Evolutionary conservation across 2,329 filamentous ascomycete species (phyloP).

Genomic region (Cytospora mali): DNA sequence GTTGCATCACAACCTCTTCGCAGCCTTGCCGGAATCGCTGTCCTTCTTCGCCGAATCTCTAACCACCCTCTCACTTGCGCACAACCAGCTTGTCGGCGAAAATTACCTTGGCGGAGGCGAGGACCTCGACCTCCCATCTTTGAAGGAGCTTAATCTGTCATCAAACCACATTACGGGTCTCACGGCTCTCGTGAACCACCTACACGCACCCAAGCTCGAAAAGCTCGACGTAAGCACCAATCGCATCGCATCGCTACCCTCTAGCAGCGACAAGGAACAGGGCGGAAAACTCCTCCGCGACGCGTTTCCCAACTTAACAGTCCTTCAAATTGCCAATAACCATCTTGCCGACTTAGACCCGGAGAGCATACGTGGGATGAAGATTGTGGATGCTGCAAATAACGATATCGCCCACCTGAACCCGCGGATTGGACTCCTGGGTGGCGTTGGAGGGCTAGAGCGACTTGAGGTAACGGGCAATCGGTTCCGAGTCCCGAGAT

Average conservation of each 20-base stretch:
- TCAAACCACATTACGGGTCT: constrained; percentile 75
- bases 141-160: constrained; percentile 77
- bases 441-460: constrained; percentile 62
- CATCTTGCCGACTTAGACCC: constrained; percentile 73
- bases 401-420: constrained; percentile 86
- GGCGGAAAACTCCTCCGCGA: constrained; percentile 51
- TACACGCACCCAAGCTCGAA: constrained; percentile 74
- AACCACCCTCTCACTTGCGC: constrained; percentile 71
- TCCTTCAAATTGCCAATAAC: constrained; percentile 79
- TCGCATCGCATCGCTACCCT: constrained; percentile 71
- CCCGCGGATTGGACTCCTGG: constrained; percentile 76
- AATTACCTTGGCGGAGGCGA: constrained; percentile 61
- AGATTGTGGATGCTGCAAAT: constrained; percentile 76
- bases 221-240: constrained; percentile 84
- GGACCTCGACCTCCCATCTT: constrained; percentile 67
- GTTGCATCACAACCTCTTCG: constrained; percentile 77
- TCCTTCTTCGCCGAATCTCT: constrained; percentile 72
- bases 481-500: constrained; percentile 82
- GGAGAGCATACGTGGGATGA: constrained; percentile 72
- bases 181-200: constrained; percentile 62
- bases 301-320: constrained; percentile 69
- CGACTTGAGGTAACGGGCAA: constrained; percentile 81
- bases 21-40: constrained; percentile 69
- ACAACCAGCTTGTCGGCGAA: constrained; percentile 70
- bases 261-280: constrained; percentile 32